Percentiles rank a stretch among this genome's conserved stretches.
Evolutionary conservation across 2,329 filamentous ascomycete species (phyloP).

Genomic region (Curvularia lunata): DNA sequence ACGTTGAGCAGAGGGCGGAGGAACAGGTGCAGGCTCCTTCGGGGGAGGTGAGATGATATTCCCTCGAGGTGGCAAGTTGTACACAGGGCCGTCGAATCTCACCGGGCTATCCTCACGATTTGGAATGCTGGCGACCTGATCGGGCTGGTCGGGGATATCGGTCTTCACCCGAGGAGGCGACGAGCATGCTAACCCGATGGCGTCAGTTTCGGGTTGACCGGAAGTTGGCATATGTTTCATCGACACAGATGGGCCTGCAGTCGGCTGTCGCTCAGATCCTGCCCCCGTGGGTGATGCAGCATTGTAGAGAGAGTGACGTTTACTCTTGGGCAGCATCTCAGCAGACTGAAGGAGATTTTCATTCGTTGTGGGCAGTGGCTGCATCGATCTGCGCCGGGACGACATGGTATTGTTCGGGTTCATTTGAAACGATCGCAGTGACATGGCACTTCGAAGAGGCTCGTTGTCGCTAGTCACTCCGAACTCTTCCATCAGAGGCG

Average conservation of each 20-base stretch:
- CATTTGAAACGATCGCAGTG: constrained; percentile 49
- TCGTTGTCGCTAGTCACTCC: constrained; percentile 33
- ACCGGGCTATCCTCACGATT: constrained; percentile 29
- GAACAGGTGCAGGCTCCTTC: constrained; percentile 32
- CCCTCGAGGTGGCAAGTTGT: constrained; percentile 35
- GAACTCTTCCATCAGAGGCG: constrained; percentile 41
- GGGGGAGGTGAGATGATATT: constrained; percentile 41
- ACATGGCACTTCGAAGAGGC: constrained; percentile 42
- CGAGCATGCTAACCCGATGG: constrained; percentile 14
- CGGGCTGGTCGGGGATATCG: not conserved
- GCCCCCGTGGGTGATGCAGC: constrained; percentile 34
- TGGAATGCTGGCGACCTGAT: constrained; percentile 10
- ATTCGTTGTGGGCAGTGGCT: constrained; percentile 46
- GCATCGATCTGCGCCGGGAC: constrained; percentile 48
- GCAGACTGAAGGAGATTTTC: constrained; percentile 39
- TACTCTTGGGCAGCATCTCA: constrained; percentile 20
- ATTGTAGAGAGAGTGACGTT: constrained; percentile 43
- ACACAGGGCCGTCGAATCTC: constrained; percentile 33
- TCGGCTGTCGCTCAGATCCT: constrained; percentile 17
- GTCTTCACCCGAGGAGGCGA: constrained; percentile 6
- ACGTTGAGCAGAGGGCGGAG: constrained; percentile 32
- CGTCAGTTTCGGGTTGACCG: constrained; percentile 6
- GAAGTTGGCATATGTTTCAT: not conserved
- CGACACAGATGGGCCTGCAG: constrained; percentile 1
- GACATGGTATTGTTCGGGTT: constrained; percentile 39